Evolutionary conservation across 208 protist species (phyloP).

Genomic region (Balamuthia mandrillaris): DNA sequence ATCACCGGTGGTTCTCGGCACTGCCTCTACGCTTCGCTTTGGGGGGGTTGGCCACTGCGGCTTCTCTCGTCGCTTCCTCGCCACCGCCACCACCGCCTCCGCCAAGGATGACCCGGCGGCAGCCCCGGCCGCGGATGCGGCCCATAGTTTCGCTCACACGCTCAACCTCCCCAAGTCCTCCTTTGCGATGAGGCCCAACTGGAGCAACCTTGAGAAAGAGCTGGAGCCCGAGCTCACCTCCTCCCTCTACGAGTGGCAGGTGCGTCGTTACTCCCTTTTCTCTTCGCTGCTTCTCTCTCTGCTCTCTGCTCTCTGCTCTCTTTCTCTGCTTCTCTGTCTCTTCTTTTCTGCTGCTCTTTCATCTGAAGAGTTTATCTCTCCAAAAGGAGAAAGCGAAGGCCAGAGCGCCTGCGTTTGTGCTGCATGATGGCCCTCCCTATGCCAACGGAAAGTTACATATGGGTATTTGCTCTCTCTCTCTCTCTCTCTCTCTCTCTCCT

Average conservation of each 20-base stretch:
- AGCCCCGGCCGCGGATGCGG: no score
- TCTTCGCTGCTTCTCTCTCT: background rate
- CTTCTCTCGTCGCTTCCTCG: no score
- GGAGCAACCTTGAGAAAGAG: background rate
- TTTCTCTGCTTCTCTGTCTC: background rate
- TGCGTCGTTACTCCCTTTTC: background rate
- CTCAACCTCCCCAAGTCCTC: background rate
- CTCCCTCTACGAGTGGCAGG: background rate
- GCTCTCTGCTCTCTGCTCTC: no score
- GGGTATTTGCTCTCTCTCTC: slow-evolving; percentile 51
- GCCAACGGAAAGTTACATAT: slow-evolving; percentile 80
- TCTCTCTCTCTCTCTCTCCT: background rate
- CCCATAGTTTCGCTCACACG: background rate
- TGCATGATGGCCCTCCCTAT: slow-evolving; percentile 84
- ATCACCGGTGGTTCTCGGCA: no score
- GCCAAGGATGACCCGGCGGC: slow-evolving; percentile 10
- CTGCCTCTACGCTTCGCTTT: no score
- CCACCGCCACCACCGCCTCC: background rate
- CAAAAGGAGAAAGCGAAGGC: background rate
- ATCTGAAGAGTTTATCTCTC: background rate
- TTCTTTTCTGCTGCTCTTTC: background rate
- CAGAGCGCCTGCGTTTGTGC: no score
- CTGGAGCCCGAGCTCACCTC: background rate
- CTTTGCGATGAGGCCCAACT: background rate
- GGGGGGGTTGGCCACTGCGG: no score